Evolutionary conservation across 345 rosid species (phyloP).

Genomic region (Carallia brachiata): DNA sequence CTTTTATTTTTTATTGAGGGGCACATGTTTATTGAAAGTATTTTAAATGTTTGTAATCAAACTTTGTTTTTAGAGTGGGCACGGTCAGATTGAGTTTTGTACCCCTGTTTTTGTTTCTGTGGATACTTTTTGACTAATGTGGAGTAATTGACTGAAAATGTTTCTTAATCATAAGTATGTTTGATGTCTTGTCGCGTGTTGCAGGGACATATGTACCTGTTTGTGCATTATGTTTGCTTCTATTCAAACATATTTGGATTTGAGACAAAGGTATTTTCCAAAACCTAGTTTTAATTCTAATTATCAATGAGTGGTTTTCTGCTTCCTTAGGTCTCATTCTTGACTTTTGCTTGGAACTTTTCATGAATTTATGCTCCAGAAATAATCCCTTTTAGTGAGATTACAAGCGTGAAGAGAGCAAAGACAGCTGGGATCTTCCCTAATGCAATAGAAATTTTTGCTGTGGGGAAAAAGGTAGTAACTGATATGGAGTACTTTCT

Average conservation of each 20-base stretch:
- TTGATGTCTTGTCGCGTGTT: slow-evolving; percentile 17
- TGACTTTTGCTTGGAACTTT: slow-evolving; percentile 16
- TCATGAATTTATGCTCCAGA: slow-evolving; percentile 44
- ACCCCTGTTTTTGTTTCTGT: neutral
- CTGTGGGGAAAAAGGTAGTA: slow-evolving; percentile 81
- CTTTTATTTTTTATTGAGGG: neutral
- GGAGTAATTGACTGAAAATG: neutral
- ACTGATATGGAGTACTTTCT: slow-evolving; percentile 5
- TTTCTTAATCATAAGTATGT: neutral
- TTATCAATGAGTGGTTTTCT: neutral
- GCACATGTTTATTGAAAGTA: neutral
- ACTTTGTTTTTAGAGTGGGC: too few relatives aligned
- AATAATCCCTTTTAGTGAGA: slow-evolving; percentile 61
- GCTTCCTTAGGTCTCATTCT: slow-evolving; percentile 10
- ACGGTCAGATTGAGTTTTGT: neutral
- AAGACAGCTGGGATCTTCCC: slow-evolving; percentile 97
- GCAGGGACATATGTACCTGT: slow-evolving; percentile 98
- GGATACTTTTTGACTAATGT: neutral
- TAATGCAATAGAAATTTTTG: slow-evolving; percentile 84
- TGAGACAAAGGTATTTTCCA: slow-evolving; percentile 83
- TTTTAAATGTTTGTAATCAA: too few relatives aligned
- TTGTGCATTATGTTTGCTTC: slow-evolving; percentile 74
- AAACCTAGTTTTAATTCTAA: neutral
- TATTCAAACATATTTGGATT: slow-evolving; percentile 98
- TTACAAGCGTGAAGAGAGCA: slow-evolving; percentile 78